phyloP scores from a whole-genome alignment of 495 filamentous ascomycete species.

The Xylaria grammica region DNA sequence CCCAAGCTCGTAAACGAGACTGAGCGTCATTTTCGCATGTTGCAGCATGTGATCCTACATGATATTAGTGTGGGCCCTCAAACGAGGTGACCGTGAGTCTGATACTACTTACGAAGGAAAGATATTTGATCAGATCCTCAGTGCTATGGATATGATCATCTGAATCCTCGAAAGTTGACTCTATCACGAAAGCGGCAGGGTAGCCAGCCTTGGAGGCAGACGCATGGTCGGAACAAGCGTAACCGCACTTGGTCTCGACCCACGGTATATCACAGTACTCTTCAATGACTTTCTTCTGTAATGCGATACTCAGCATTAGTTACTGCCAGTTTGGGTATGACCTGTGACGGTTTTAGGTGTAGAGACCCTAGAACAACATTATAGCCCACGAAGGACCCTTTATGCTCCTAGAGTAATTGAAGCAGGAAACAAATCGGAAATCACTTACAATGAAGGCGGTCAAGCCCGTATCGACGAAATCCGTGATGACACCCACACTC shows the following conservation, averaged over 20 bases:
- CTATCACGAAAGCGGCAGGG: constrained; percentile 93
- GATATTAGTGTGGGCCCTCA: not conserved
- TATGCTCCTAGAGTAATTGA: not conserved
- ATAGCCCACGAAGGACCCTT: not conserved
- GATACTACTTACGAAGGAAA: constrained; percentile 66
- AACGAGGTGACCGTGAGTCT: not conserved
- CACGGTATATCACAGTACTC: constrained; percentile 91
- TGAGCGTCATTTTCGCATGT: constrained; percentile 90
- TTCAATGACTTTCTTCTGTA: constrained; percentile 73
- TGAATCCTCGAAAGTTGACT: constrained; percentile 82
- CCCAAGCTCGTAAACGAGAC: constrained; percentile 86
- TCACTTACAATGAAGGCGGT: constrained; percentile 76
- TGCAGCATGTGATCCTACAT: constrained; percentile 87
- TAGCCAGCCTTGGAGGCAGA: constrained; percentile 96
- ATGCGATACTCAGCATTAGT: not conserved
- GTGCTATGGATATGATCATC: constrained; percentile 91
- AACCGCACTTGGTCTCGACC: constrained; percentile 92
- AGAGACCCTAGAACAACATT: not conserved
- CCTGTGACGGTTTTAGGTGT: not conserved
- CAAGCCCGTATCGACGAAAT: constrained; percentile 82
- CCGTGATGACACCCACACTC: constrained; percentile 89
- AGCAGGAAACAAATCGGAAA: not conserved
- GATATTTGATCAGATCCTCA: constrained; percentile 83
- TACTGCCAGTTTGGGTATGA: not conserved
- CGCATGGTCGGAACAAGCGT: constrained; percentile 96